Evolutionary conservation across 257 asterid species (phyloP), one percentile per base, ranked within the genome.

Genomic region (Agastache rugosa): DNA sequence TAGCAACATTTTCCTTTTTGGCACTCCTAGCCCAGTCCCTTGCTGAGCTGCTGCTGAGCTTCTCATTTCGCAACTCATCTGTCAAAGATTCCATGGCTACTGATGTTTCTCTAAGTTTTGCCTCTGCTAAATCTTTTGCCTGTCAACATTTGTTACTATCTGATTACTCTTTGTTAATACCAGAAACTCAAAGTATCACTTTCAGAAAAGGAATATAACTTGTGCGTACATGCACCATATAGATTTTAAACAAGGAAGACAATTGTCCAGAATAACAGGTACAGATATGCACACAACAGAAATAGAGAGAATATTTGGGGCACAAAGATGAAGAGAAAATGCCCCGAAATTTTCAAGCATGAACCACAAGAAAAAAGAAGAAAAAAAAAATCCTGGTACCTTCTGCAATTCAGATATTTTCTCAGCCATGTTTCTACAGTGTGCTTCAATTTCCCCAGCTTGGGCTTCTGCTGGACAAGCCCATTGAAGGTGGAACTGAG

Each of bases 401-500:
- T 84, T 89, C 74, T 89, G 96, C 84, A 94, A 35, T 78, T 89
- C 96, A 23, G 88, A 85, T 60, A 86, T 75, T 73, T 75, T 83
- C 75, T 78, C 87, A 31, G 88, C 75, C 96, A 89, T 83, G 83
- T 72, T 87, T 85, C 98, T 80, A 85, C 89, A 90, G 68, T 90
- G 92, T 48, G 90, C 86, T 83, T 92, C 99, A 58, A 87, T 73
- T 88, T 89, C 98, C 76, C 97, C 99, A 12, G 89, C 98, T 86
- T 89, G 97, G 60, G 93, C 87, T 84, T 89, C 99, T 19, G 85
- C 76, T 0, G 99, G 99, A 74, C 96, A 92, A 75, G 97, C 85
- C 99, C 99, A 94, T 58, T 98, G 95, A 79, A 94, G 97, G 84
- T 94, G 98, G 85, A 90, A 94, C 80, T 94, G 98, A 79, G 97